phyloP scores from a whole-genome alignment of 2,329 filamentous ascomycete species.

The Penicillium sclerotigenum region DNA sequence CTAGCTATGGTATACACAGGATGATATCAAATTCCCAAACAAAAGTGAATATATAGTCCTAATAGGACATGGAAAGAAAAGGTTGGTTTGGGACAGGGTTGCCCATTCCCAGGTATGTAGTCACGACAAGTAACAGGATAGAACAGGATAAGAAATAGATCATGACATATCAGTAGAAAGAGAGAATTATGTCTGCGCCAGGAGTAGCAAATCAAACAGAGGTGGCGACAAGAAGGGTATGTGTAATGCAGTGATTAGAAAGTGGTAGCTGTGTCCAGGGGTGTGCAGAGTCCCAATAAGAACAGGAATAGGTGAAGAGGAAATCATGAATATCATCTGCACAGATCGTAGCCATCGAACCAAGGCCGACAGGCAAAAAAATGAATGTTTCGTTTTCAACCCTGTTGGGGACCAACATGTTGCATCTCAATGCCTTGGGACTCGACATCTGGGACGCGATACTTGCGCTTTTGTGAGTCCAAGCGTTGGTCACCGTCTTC shows the following conservation, averaged over 20 bases:
- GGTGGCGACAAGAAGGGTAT: conserved; percentile 16
- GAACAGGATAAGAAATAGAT: conserved; percentile 15
- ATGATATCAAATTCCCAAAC: neutral
- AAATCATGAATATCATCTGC: conserved; percentile 21
- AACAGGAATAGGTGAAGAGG: conserved; percentile 4
- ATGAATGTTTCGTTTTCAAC: conserved; percentile 14
- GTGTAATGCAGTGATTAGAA: conserved; percentile 19
- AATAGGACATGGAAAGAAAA: conserved; percentile 8
- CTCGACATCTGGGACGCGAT: conserved; percentile 48
- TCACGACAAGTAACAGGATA: conserved; percentile 10
- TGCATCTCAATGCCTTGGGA: conserved; percentile 71
- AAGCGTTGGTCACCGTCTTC: conserved; percentile 81
- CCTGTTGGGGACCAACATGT: conserved; percentile 44
- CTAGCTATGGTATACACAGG: conserved; percentile 8
- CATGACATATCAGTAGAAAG: conserved; percentile 19
- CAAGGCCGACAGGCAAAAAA: conserved; percentile 8
- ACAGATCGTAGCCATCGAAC: conserved; percentile 17
- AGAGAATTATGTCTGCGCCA: conserved; percentile 2
- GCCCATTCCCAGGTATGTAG: conserved; percentile 2
- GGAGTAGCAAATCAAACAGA: conserved; percentile 5
- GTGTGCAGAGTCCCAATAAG: neutral
- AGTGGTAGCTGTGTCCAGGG: conserved; percentile 6
- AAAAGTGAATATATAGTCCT: conserved; percentile 1
- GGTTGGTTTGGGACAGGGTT: neutral
- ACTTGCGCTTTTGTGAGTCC: conserved; percentile 56